Evolutionary conservation across 805 yeast species (phyloP), one percentile per base, ranked within the genome.

Genomic region (Sugiyamaella marilandica): DNA sequence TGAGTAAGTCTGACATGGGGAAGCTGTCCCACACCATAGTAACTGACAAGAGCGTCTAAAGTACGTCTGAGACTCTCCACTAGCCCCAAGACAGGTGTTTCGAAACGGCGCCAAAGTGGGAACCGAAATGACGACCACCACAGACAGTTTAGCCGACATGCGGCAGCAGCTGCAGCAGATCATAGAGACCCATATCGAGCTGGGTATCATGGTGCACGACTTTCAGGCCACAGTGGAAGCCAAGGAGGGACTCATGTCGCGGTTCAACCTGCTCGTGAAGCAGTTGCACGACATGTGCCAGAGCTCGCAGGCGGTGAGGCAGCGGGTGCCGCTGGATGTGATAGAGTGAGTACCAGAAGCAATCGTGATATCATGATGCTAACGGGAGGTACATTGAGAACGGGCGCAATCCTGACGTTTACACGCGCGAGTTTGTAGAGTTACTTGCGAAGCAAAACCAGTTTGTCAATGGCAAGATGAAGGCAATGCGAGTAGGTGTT

Each of bases 341-440:
- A 57, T 57, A 16, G 60, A 59, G 52, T 51, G 35, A 44, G 53
- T 35, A 14, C 13, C 2, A 16, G 13, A 7, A 5, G 24, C 5
- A 4, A 29, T 10, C 5, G 5, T 24, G 11, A 26, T 19, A 29
- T 7, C 7, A 7, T 24, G 47, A 10, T n/a, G 8, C 52, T 32
- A 41, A 49, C 47, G 18, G 19, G 14, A 41, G 52, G 57, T 94
- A 94, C 64, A 88, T 94, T 36, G 98, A 94, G 65, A 95, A 89
- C 63, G 99, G 99, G 1, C 76, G 99, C 60, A 94, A 94, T 65
- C 98, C 99, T 0, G 98, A 94, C 65, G 90, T 94, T 37, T 94
- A 94, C 69, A 90, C 98, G 0, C 79, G 99, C 66, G 99, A 94
- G 70, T 94, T 94, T 70, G 88, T 92, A 13, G 99, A 94, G 66